Evolutionary conservation across 2,329 filamentous ascomycete species (phyloP).

Genomic region (Paecilomyces variotii): DNA sequence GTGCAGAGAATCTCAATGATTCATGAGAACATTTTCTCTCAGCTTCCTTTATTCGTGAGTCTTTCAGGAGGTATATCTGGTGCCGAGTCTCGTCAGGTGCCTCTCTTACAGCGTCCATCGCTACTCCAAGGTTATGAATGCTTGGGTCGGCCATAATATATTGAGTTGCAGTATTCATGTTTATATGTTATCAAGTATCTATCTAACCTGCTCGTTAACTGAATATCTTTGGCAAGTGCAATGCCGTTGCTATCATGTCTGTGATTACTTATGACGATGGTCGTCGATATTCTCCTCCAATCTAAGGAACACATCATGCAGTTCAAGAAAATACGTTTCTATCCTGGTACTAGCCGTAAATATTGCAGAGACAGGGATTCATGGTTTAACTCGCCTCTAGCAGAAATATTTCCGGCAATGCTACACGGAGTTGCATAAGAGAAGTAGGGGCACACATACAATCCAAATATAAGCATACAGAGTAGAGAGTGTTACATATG

Average conservation of each 20-base stretch:
- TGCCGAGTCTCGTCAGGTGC: neutral
- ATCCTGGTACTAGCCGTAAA: neutral
- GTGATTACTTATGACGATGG: neutral
- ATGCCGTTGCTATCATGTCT: neutral
- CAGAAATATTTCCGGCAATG: neutral
- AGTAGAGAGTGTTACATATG: neutral
- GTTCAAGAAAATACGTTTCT: neutral
- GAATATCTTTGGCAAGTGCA: neutral
- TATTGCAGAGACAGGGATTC: neutral
- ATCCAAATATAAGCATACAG: neutral
- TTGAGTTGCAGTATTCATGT: neutral
- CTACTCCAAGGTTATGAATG: neutral
- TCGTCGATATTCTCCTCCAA: neutral
- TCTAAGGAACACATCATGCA: neutral
- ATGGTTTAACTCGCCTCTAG: neutral
- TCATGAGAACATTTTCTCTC: constrained; percentile 1
- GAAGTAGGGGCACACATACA: neutral
- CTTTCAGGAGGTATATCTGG: neutral
- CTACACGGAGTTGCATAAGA: neutral
- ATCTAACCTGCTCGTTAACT: neutral
- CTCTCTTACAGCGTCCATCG: neutral
- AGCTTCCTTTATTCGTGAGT: neutral
- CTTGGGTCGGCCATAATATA: neutral
- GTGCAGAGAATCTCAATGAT: constrained; percentile 14
- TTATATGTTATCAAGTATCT: neutral